These are phyloP conservation scores for Trametes meyenii DNA, from an alignment of 768 basidiomycete species.

Conservation along the genomic window DNA sequence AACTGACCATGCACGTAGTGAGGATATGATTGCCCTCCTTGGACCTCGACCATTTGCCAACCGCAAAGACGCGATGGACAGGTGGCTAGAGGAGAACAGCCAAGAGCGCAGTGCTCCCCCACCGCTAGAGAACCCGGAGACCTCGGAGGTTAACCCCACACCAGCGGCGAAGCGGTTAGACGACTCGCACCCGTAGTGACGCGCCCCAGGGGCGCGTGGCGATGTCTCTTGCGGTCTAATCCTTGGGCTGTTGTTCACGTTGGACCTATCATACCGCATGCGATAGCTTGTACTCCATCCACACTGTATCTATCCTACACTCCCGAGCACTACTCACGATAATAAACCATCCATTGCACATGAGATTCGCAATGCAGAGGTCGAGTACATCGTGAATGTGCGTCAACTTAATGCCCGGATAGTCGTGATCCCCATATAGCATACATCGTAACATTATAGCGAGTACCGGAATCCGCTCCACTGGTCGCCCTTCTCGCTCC, in stretches of 20 bases:
- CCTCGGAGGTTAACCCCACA: slow-evolving; percentile 43
- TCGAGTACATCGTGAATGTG: background rate
- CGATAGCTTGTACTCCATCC: slow-evolving; percentile 18
- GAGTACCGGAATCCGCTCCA: slow-evolving; percentile 82
- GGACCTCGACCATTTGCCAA: slow-evolving; percentile 83
- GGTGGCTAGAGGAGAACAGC: slow-evolving; percentile 87
- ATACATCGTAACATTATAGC: slow-evolving; percentile 36
- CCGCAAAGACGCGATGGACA: slow-evolving; percentile 91
- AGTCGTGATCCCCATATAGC: no score
- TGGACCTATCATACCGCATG: slow-evolving; percentile 23
- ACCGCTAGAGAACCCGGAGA: slow-evolving; percentile 49
- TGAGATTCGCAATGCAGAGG: background rate
- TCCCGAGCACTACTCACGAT: slow-evolving; percentile 22
- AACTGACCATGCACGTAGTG: slow-evolving; percentile 46
- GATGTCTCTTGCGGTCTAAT: slow-evolving; percentile 20
- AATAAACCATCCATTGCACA: slow-evolving; percentile 2
- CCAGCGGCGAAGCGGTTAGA: slow-evolving; percentile 49
- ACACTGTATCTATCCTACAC: slow-evolving; percentile 27
- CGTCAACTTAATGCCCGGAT: background rate
- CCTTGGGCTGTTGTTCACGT: slow-evolving; percentile 17
- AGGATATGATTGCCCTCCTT: slow-evolving; percentile 84
- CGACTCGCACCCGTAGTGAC: slow-evolving; percentile 25
- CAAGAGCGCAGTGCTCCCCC: slow-evolving; percentile 64
- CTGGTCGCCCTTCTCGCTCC: slow-evolving; percentile 62
- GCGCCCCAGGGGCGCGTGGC: slow-evolving; percentile 1